These are phyloP conservation scores for Pseudohalonectria lignicola DNA, from an alignment of 2,329 filamentous ascomycete genomes.

Conservation along the genomic window DNA sequence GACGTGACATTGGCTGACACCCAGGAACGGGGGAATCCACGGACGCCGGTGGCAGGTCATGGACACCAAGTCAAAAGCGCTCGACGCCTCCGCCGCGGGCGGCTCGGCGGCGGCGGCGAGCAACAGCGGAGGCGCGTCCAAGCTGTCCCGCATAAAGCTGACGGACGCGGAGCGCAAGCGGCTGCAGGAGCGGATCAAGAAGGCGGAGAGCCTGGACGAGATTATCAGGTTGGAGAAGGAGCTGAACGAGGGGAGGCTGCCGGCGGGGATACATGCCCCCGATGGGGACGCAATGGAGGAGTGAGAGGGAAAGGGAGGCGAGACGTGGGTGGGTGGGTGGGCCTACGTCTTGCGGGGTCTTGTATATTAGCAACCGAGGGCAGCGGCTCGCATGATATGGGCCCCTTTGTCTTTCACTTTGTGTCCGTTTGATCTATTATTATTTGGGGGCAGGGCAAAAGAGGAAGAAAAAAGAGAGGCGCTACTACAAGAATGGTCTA, in stretches of 20 bases:
- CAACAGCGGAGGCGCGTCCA: conserved; percentile 34
- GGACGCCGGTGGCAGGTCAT: too few species aligned
- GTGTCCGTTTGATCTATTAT: too few species aligned
- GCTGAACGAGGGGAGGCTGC: conserved; percentile 78
- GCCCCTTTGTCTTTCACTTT: too few species aligned
- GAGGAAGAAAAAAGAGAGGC: too few species aligned
- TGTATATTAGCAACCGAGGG: too few species aligned
- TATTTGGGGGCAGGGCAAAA: too few species aligned
- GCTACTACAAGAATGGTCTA: too few species aligned
- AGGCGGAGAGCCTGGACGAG: conserved; percentile 81
- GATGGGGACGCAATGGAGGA: conserved; percentile 54
- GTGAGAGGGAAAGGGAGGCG: conserved; percentile 19
- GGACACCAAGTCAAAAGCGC: conserved; percentile 69
- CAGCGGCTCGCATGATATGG: too few species aligned
- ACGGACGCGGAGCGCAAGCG: conserved; percentile 81
- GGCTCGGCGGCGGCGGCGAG: conserved; percentile 21
- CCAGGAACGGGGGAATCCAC: too few species aligned
- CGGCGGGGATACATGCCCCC: conserved; percentile 52
- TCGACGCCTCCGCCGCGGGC: conserved; percentile 38
- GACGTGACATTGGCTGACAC: too few species aligned
- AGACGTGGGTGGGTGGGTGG: too few species aligned
- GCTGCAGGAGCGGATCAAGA: conserved; percentile 77
- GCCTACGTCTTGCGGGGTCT: too few species aligned
- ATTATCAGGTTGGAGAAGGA: conserved; percentile 87
- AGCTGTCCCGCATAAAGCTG: conserved; percentile 68